phyloP scores from a whole-genome alignment of 2,329 filamentous ascomycete genomes.

The Pseudogymnoascus sp. region DNA sequence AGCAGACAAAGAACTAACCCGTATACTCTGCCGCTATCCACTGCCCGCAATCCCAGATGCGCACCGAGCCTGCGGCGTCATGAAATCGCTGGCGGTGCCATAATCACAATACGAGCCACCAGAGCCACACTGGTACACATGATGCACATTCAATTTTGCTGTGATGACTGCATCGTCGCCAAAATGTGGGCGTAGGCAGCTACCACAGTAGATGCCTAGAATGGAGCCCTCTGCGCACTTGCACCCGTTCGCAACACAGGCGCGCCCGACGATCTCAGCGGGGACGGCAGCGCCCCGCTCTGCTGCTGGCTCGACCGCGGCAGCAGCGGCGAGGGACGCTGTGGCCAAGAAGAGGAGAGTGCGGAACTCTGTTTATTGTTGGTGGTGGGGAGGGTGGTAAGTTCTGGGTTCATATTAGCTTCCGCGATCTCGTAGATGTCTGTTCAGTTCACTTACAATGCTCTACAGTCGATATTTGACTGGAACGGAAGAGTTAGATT shows the following conservation, averaged over 20 bases:
- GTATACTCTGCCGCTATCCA: background rate
- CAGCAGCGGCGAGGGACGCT: background rate
- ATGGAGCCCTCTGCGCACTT: background rate
- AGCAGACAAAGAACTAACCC: background rate
- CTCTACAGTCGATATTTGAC: no score
- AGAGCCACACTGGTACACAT: background rate
- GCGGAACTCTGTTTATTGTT: background rate
- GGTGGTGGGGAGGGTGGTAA: no score
- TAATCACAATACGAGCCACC: background rate
- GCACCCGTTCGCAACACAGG: background rate
- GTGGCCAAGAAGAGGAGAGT: background rate
- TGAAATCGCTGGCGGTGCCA: background rate
- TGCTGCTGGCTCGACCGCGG: background rate
- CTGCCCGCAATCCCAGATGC: background rate
- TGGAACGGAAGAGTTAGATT: no score
- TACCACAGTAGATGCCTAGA: background rate
- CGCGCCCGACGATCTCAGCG: background rate
- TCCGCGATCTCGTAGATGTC: no score
- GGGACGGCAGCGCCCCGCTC: background rate
- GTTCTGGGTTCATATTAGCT: no score
- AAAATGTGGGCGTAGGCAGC: background rate
- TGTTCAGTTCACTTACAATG: no score
- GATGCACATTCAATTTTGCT: background rate
- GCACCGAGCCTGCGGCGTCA: background rate
- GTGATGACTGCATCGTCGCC: background rate